Base-by-base conservation (phyloP, 1,139 yeast genomes). In the Debaryomyces sp. region DNA sequence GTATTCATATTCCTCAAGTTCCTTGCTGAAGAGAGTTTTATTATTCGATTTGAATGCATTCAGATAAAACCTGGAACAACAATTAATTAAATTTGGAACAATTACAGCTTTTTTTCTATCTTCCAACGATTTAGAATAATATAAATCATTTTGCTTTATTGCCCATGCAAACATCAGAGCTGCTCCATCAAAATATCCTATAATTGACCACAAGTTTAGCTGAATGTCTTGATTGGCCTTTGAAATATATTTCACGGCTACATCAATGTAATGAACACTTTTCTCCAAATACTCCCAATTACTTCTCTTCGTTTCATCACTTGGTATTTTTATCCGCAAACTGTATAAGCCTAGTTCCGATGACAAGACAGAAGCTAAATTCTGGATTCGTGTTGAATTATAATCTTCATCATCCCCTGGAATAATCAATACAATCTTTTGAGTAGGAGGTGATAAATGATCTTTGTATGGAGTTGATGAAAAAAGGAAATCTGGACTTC, bases 101-200 rank as follows among this genome's bases (percentile, higher is more conserved):
- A 71, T 53, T 9, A 72, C 66, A 15, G 72, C 71, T n/a, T 65
- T 63, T 5, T 64, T 44, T 1, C 66, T 57, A n/a, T 62, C 56
- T 6, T 70, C 70, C 36, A 54, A 61, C 43, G 59, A 70, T 26
- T 27, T 27, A 7, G 42, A 39, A 29, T 39, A 29, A 50, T 61
- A 51, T 23, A 64, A 56, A 13, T 61, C 51, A 48, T 74, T 75
- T 52, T 79, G 81, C 43, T 65, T 55, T 39, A 77, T 50, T 1
- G 86, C 85, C 90, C 95, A 91, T 49, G 80, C 70, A 57, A 89
- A 84, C 83, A 85, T 81, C 10, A 94, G 86, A 23, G 87, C 79
- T 0, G 82, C 75, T 4, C 96, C 97, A 51, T 97, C 72, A 0
- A 96, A 89, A 63, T 92, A 97, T 2, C 84, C 85, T 32, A 89